These are phyloP conservation scores for Pyrenula aspistea DNA, from an alignment of 495 filamentous ascomycete genomes.

Conservation along the genomic window DNA sequence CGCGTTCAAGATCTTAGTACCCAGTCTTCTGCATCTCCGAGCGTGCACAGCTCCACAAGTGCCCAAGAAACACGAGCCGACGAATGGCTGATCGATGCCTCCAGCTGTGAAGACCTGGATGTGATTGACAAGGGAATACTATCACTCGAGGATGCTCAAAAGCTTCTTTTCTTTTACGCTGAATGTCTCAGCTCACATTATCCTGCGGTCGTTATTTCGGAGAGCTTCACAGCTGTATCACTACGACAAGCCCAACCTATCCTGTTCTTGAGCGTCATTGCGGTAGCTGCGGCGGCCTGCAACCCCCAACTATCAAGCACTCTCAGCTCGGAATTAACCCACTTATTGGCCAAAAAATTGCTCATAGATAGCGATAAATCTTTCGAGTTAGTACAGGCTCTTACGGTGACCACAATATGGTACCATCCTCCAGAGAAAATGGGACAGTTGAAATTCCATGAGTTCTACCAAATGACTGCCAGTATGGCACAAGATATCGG, in stretches of 20 bases:
- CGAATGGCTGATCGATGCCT: slow-evolving; percentile 3
- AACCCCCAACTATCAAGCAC: slow-evolving; percentile 27
- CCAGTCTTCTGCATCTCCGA: slow-evolving; percentile 8
- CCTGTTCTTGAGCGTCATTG: slow-evolving; percentile 37
- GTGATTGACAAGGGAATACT: slow-evolving; percentile 36
- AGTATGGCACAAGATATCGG: slow-evolving; percentile 44
- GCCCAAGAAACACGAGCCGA: slow-evolving; percentile 13
- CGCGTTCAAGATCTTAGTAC: slow-evolving; percentile 11
- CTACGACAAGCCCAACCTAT: slow-evolving; percentile 31
- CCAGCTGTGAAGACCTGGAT: slow-evolving; percentile 9
- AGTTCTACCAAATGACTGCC: slow-evolving; percentile 41
- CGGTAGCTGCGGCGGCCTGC: slow-evolving; percentile 30
- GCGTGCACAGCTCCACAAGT: slow-evolving; percentile 4
- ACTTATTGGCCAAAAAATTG: slow-evolving; percentile 32
- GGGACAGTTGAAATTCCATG: slow-evolving; percentile 36
- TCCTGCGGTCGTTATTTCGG: slow-evolving; percentile 27
- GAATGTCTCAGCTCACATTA: slow-evolving; percentile 28
- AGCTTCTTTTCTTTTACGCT: slow-evolving; percentile 30
- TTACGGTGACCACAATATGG: slow-evolving; percentile 34
- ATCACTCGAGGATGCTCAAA: slow-evolving; percentile 27
- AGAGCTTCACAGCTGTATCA: slow-evolving; percentile 23
- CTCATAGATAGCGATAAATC: slow-evolving; percentile 39
- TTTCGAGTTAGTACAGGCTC: slow-evolving; percentile 38
- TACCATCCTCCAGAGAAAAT: slow-evolving; percentile 36
- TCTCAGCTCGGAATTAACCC: slow-evolving; percentile 34